phyloP scores from a whole-genome alignment of 2,329 filamentous ascomycete species.

The Fusarium concolor region DNA sequence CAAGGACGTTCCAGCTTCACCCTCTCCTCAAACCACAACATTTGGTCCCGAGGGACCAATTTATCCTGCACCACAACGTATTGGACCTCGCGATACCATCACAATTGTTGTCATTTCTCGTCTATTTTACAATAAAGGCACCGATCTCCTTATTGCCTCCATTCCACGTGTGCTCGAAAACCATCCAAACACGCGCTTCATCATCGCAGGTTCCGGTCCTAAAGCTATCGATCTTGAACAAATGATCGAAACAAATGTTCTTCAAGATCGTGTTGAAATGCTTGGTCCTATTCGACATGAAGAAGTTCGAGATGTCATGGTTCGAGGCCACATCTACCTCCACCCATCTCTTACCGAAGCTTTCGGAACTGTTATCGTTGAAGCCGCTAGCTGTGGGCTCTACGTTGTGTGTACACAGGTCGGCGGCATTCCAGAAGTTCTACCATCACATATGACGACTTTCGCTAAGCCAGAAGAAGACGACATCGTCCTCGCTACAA shows the following conservation, averaged over 20 bases:
- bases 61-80: slow-evolving; percentile 68
- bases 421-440: slow-evolving; percentile 94
- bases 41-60: slow-evolving; percentile 53
- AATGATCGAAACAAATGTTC: slow-evolving; percentile 94
- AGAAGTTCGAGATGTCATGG: slow-evolving; percentile 97
- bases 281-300: slow-evolving; percentile 93
- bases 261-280: slow-evolving; percentile 94
- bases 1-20: slow-evolving; percentile 54
- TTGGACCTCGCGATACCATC: slow-evolving; percentile 87
- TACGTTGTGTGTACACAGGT: slow-evolving; percentile 98
- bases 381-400: slow-evolving; percentile 93
- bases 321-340: slow-evolving; percentile 94
- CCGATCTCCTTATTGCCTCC: slow-evolving; percentile 93
- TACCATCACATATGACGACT: slow-evolving; percentile 96
- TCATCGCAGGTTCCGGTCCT: slow-evolving; percentile 94
- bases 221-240: slow-evolving; percentile 98
- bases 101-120: slow-evolving; percentile 98
- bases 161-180: slow-evolving; percentile 91
- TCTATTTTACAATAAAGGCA: slow-evolving; percentile 98
- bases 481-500: slow-evolving; percentile 89
- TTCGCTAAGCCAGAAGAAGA: slow-evolving; percentile 98
- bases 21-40: slow-evolving; percentile 45
- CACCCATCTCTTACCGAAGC: slow-evolving; percentile 96
- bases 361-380: slow-evolving; percentile 97
- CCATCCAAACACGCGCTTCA: slow-evolving; percentile 94